Conservation (phyloP, 164 flowering plant species). For the Vitis amurensis region DNA sequence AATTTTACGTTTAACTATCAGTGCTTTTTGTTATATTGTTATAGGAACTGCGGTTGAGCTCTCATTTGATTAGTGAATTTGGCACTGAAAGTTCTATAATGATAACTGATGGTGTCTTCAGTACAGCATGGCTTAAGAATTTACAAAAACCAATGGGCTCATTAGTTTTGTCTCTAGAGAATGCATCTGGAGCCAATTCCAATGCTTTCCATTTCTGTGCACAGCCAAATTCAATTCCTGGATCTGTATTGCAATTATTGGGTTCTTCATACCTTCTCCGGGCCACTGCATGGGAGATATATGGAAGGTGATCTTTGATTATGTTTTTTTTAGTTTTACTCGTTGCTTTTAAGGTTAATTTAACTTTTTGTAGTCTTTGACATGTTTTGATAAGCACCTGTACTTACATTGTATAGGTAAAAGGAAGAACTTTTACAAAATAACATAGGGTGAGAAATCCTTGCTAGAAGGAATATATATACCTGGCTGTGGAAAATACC, state of each 20-base stretch:
- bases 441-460: too few relatives aligned
- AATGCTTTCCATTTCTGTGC: conserved; percentile 54
- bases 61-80: conserved; percentile 73
- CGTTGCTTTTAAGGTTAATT: not conserved
- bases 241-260: conserved; percentile 61
- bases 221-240: conserved; percentile 80
- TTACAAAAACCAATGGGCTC: conserved; percentile 57
- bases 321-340: not conserved
- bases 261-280: conserved; percentile 89
- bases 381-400: not conserved
- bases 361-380: not conserved
- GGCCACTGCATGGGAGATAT: conserved; percentile 88
- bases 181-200: conserved; percentile 32
- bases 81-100: conserved; percentile 55
- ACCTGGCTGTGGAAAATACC: too few relatives aligned
- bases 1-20: not conserved
- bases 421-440: too few relatives aligned
- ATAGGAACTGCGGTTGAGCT: conserved; percentile 82
- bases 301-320: conserved; percentile 68
- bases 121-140: conserved; percentile 82
- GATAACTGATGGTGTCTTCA: conserved; percentile 71
- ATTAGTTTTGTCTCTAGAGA: conserved; percentile 49
- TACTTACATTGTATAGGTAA: too few relatives aligned
- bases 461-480: too few relatives aligned
- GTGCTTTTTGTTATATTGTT: conserved; percentile 7